These are phyloP conservation scores for Trichomonas gallinae DNA, from an alignment of 208 protist genomes.

Conservation along the genomic window DNA sequence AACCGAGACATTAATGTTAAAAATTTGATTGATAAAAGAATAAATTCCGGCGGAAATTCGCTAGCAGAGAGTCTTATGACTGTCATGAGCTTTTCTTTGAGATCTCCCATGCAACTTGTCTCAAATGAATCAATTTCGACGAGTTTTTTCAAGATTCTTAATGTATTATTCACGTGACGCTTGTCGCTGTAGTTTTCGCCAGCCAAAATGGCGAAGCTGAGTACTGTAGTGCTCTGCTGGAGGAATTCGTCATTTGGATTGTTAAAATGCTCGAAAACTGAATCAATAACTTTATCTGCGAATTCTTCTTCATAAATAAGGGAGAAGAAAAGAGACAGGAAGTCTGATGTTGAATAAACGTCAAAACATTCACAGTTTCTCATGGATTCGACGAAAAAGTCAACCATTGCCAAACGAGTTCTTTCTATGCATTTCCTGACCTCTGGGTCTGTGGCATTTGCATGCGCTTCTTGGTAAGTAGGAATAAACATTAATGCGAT, in stretches of 20 bases:
- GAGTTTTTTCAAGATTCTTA: background rate
- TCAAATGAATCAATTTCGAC: background rate
- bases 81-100: background rate
- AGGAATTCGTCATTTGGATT: background rate
- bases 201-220: background rate
- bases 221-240: background rate
- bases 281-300: background rate
- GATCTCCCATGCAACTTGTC: background rate
- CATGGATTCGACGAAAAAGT: background rate
- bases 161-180: background rate
- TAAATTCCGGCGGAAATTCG: background rate
- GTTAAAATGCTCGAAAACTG: background rate
- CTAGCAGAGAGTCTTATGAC: background rate
- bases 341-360: background rate
- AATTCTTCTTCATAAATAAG: background rate
- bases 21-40: background rate
- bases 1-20: background rate
- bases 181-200: background rate
- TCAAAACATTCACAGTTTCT: background rate
- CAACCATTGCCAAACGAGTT: background rate
- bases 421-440: background rate
- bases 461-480: background rate
- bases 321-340: background rate
- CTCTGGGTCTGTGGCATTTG: background rate
- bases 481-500: background rate